Evolutionary conservation across 257 asterid species (phyloP).

Genomic region (Scutellaria galericulata): DNA sequence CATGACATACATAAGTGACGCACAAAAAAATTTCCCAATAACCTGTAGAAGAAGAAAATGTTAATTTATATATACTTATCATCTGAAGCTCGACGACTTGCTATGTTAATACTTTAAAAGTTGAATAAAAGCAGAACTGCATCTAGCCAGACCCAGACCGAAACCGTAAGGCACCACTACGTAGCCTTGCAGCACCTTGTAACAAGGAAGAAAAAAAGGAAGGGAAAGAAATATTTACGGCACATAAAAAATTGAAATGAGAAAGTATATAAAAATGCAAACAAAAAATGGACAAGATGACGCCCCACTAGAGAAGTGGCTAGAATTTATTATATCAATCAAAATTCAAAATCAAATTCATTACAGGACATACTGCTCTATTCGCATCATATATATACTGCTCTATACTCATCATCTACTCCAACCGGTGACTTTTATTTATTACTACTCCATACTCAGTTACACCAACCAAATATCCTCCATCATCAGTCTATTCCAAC

Average conservation of each 20-base stretch:
- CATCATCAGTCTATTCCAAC: too few relatives aligned
- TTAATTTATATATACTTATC: constrained; percentile 27
- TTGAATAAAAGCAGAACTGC: constrained; percentile 13
- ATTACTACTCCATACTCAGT: too few relatives aligned
- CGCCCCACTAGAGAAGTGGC: too few relatives aligned
- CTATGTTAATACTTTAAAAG: neutral
- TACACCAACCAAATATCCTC: too few relatives aligned
- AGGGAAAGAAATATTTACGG: neutral
- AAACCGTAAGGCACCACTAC: constrained; percentile 17
- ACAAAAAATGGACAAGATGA: constrained; percentile 14
- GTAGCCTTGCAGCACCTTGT: constrained; percentile 22
- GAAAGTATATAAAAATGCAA: constrained; percentile 12
- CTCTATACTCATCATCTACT: too few relatives aligned
- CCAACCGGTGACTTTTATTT: too few relatives aligned
- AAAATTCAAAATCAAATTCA: too few relatives aligned
- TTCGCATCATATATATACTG: too few relatives aligned
- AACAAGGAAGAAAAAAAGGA: neutral
- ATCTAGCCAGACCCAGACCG: constrained; percentile 11
- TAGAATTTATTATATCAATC: too few relatives aligned
- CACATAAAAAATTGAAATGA: constrained; percentile 7
- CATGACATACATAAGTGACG: neutral
- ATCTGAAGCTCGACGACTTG: constrained; percentile 4
- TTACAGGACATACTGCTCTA: too few relatives aligned
- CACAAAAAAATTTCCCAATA: constrained; percentile 20
- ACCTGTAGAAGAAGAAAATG: constrained; percentile 59